Base-by-base conservation (phyloP, 352 stramenopile species). In the Elongisporangium undulatum region DNA sequence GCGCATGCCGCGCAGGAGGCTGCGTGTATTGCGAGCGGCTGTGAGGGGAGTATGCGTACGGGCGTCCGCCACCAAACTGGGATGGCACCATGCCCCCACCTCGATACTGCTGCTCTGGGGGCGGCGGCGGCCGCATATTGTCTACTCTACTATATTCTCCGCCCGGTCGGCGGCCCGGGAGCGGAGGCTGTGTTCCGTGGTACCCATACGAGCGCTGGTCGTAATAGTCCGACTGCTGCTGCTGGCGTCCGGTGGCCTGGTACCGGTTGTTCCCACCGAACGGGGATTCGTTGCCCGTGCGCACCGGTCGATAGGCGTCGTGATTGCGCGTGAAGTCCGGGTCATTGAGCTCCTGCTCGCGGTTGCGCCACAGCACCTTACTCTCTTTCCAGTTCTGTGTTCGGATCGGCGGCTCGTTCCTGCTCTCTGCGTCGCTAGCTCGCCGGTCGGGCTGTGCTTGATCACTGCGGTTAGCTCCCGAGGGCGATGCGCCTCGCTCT, bases 341-440 rank as follows among this genome's bases (percentile, higher is more conserved):
- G 69, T 98, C 95, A 58, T 96, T 97, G 64, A 95, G 63, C 72
- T 98, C 95, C 67, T 98, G 87, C 62, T 97, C 83, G 26, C 92
- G 88, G 75, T 98, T 98, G 21, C 95, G 86, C 78, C 91, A 98
- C 50, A 97, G 79, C 34, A 96, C 95, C 60, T 98, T 98, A 62
- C 74, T 94, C 61, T 94, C 81, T 59, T 93, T 94, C 87, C 87
- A 95, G 67, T 87, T 86, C 39, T 89, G 73, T 51, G 68, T 56
- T 41, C 24, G 24, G 7, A 34, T 34, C 24, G 24, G 24, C 24
- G 29, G 5, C 51, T 64, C 51, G 45, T 21, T 56, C n/a, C 29
- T 59, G 22, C 17, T 66, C 22, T 12, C 16, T 59, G 48, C 54
- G 52, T 29, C 45, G 48, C 55, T 10, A 6, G 45, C 1, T 51